Evolutionary conservation across 1,139 yeast species (phyloP).

Genomic region (Hyphopichia khmerensis): DNA sequence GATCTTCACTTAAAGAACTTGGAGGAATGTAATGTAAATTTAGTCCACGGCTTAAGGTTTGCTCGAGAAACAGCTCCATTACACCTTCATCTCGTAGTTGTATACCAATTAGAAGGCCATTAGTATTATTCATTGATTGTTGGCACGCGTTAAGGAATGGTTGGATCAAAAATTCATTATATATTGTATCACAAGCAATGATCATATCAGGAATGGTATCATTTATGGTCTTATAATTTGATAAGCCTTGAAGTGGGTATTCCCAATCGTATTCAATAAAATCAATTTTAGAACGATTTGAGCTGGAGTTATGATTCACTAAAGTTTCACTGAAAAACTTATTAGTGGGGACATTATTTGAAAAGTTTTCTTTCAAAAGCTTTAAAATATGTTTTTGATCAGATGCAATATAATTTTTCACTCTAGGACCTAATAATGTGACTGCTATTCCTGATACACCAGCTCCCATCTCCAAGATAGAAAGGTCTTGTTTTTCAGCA

Average conservation of each 20-base stretch:
- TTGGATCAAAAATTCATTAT: conserved; percentile 61
- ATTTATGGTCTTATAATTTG: conserved; percentile 15
- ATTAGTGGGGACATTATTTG: conserved; percentile 25
- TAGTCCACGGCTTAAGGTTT: conserved; percentile 18
- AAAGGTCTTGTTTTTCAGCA: conserved; percentile 7
- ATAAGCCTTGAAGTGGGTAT: conserved; percentile 31
- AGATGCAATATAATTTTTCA: conserved; percentile 49
- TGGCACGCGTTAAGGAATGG: conserved; percentile 47
- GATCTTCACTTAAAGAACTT: conserved; percentile 21
- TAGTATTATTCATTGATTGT: conserved; percentile 26
- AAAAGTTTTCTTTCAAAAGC: conserved; percentile 46
- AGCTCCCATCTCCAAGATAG: conserved; percentile 62
- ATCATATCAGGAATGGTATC: conserved; percentile 39
- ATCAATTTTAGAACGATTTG: conserved; percentile 9
- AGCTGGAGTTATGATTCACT: background rate
- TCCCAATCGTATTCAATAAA: conserved; percentile 71
- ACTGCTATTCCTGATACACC: conserved; percentile 64
- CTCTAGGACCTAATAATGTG: conserved; percentile 38
- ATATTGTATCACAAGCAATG: conserved; percentile 69
- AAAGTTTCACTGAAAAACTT: conserved; percentile 8
- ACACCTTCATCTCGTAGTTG: conserved; percentile 59
- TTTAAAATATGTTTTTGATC: conserved; percentile 63
- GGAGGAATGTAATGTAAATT: conserved; percentile 26
- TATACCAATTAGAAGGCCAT: conserved; percentile 48
- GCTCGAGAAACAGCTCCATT: conserved; percentile 45